Evolutionary conservation across 768 basidiomycete genomes (phyloP).

Genomic region (Tylopilus felleus): DNA sequence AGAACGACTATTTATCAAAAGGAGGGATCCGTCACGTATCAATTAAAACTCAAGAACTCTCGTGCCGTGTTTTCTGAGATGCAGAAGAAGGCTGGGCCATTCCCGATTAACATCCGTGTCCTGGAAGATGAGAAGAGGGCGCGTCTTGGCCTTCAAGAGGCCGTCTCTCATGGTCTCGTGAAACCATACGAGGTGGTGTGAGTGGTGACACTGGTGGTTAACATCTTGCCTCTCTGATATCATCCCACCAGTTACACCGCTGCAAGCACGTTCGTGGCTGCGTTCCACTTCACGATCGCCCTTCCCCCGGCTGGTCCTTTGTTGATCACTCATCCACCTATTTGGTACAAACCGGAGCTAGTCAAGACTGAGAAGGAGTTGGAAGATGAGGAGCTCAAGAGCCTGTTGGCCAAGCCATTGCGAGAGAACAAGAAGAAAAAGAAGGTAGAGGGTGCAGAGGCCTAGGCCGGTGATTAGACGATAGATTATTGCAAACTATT

Average conservation of each 20-base stretch:
- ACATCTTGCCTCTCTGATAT: not conserved
- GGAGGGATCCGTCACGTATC: conserved; percentile 82
- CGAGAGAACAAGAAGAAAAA: conserved; percentile 94
- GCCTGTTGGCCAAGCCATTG: conserved; percentile 70
- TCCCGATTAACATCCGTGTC: conserved; percentile 94
- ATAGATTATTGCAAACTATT: conserved; percentile 15
- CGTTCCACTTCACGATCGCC: conserved; percentile 96
- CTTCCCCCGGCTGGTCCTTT: conserved; percentile 86
- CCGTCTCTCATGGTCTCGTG: conserved; percentile 89
- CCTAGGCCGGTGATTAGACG: conserved; percentile 25
- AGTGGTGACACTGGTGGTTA: conserved; percentile 31
- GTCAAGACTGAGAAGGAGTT: conserved; percentile 88
- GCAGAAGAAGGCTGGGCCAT: conserved; percentile 95
- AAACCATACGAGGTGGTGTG: conserved; percentile 95
- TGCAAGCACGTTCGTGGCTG: conserved; percentile 80
- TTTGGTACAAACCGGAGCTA: conserved; percentile 92
- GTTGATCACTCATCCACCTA: conserved; percentile 81
- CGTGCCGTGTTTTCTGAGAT: conserved; percentile 96
- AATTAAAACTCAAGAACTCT: conserved; percentile 97
- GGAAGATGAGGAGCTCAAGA: conserved; percentile 83
- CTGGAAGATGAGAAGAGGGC: conserved; percentile 96
- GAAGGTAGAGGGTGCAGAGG: conserved; percentile 55
- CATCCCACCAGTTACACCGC: conserved; percentile 65
- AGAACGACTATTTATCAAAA: conserved; percentile 93
- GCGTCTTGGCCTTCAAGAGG: conserved; percentile 93